Base-by-base conservation (phyloP, 768 basidiomycete species). In the Leccinum variicolor region DNA sequence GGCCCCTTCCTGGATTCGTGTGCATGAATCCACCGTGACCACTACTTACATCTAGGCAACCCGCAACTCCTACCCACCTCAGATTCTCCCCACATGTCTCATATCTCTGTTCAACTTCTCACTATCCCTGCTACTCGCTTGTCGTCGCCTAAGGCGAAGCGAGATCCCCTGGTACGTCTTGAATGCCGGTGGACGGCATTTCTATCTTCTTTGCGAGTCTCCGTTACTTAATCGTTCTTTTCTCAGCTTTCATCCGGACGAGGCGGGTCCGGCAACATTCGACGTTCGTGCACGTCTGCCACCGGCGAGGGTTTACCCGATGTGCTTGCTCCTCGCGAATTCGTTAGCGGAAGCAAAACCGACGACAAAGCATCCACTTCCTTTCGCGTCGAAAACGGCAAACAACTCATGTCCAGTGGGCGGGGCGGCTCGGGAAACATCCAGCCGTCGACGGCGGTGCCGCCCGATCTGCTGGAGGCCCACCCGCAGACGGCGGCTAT, bases 351-450 rank as follows among this genome's bases (percentile, higher is more conserved):
- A 7, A 54, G 1, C 11, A n/a, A 50, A 23, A 43, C 33, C 8
- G 3, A 43, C 6, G 53, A 55, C 15, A 66, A 50, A 6, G 43
- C 43, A 9, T 15, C 53, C 45, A 10, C 26, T n/a, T 19, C 28
- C 14, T 26, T 36, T 0, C 13, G 19, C 15, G 13, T 11, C n/a
- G 55, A 45, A 0, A 23, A 28, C 11, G 29, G 14, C 10, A 41
- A 41, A n/a, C 56, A 60, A n/a, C 60, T 65, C 52, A 57, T 33
- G 8, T 71, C 67, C 7, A 65, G 62, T 6, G 69, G 69, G 4
- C 60, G 69, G 10, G 69, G 69, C 0, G 69, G 69, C 5, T 55
- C 62, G 17, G 69, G 69, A 33, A 70, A 70, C 47, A 61, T 70
- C 33, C 65, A 62, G 28, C 48, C 33, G 0, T 52, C 52, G 28